phyloP scores from a whole-genome alignment of 2,329 filamentous ascomycete genomes.

The Penicillium griseofulvum region DNA sequence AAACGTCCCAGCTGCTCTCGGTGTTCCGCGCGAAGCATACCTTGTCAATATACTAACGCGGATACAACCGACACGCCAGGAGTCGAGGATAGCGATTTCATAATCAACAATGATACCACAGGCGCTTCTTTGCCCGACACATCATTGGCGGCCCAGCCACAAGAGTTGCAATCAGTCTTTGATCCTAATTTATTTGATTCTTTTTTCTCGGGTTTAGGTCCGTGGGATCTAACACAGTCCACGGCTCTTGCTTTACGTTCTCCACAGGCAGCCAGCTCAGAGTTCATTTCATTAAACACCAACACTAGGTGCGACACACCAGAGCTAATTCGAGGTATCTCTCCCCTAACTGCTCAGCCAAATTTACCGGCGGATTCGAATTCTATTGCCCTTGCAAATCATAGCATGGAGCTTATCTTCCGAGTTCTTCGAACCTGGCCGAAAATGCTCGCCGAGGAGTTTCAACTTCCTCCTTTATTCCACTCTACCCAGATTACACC shows the following conservation, averaged over 20 bases:
- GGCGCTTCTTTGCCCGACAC: not conserved
- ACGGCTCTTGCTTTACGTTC: not conserved
- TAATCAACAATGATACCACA: not conserved
- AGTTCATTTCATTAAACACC: not conserved
- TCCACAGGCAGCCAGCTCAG: not conserved
- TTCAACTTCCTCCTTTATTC: slow-evolving; percentile 39
- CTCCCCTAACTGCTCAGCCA: not conserved
- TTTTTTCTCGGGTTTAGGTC: not conserved
- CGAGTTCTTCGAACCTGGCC: slow-evolving; percentile 40
- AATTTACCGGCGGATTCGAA: not conserved
- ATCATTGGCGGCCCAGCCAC: not conserved
- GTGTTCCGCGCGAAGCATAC: not conserved
- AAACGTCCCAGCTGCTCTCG: slow-evolving; percentile 2
- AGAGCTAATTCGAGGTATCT: not conserved
- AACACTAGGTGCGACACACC: not conserved
- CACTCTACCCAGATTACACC: slow-evolving; percentile 28
- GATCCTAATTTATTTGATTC: slow-evolving; percentile 1
- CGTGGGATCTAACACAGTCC: not conserved
- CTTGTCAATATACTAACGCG: not conserved
- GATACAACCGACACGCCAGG: not conserved
- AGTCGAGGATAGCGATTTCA: not conserved
- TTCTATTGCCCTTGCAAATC: not conserved
- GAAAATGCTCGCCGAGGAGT: slow-evolving; percentile 38
- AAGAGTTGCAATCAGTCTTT: not conserved
- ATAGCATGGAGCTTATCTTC: slow-evolving; percentile 37